phyloP scores from a whole-genome alignment of 345 rosid species.

The Hypericum perforatum region DNA sequence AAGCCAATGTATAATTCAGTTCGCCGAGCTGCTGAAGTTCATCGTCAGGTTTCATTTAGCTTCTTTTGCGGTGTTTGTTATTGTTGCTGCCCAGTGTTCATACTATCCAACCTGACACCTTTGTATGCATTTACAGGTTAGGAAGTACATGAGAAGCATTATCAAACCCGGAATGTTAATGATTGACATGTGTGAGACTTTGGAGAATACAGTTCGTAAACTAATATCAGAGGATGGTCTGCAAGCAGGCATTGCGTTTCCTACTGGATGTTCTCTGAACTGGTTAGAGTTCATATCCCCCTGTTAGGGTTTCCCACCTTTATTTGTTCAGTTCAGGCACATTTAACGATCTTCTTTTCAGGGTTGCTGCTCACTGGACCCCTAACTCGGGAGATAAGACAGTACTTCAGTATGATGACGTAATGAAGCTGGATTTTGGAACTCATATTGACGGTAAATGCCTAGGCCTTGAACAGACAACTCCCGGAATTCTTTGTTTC shows the following conservation, averaged over 20 bases:
- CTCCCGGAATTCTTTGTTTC: too few relatives aligned
- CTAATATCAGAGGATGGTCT: slow-evolving; percentile 82
- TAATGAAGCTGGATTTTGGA: slow-evolving; percentile 97
- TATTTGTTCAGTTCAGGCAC: slow-evolving; percentile 10
- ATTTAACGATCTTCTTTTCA: slow-evolving; percentile 16
- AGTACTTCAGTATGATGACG: slow-evolving; percentile 92
- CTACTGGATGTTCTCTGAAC: slow-evolving; percentile 95
- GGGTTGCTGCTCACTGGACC: slow-evolving; percentile 99
- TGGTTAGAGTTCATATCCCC: slow-evolving; percentile 34
- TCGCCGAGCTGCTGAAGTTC: slow-evolving; percentile 97
- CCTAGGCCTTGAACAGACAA: background rate
- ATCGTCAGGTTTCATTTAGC: slow-evolving; percentile 60
- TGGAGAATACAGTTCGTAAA: slow-evolving; percentile 84
- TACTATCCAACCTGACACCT: slow-evolving; percentile 6
- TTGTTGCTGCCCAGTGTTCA: background rate
- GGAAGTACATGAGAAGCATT: slow-evolving; percentile 70
- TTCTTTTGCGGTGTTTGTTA: background rate
- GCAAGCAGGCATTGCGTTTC: slow-evolving; percentile 98
- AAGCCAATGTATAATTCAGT: slow-evolving; percentile 83
- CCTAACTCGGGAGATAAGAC: slow-evolving; percentile 95
- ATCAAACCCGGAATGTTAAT: slow-evolving; percentile 86
- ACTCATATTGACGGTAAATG: slow-evolving; percentile 81
- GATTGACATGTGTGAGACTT: slow-evolving; percentile 88
- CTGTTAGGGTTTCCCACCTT: background rate
- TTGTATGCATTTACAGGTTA: slow-evolving; percentile 35